Evolutionary conservation across 805 yeast species (phyloP).

Genomic region (Cyberlindnera mississippiensis): DNA sequence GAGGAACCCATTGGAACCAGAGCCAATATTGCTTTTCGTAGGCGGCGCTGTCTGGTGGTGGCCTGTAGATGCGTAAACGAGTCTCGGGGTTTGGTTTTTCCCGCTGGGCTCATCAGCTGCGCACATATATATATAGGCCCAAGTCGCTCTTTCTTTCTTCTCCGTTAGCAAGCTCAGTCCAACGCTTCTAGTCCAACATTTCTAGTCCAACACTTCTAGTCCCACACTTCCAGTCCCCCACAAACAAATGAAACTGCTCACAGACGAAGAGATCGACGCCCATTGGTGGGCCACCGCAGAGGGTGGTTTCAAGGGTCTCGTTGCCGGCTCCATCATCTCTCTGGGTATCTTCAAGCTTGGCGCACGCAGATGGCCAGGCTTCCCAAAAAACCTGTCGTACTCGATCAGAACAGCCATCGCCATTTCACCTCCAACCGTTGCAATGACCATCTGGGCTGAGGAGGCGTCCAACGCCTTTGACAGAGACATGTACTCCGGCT

Average conservation of each 20-base stretch:
- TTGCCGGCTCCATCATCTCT: slow-evolving; percentile 54
- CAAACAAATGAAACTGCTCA: slow-evolving; percentile 57
- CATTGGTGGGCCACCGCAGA: slow-evolving; percentile 53
- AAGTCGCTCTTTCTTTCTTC: too few species aligned
- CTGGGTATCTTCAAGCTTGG: slow-evolving; percentile 49
- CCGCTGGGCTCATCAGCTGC: too few species aligned
- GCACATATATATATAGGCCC: too few species aligned
- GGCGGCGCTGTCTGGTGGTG: too few species aligned
- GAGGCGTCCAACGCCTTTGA: slow-evolving; percentile 67
- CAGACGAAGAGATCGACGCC: slow-evolving; percentile 62
- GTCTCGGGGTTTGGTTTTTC: too few species aligned
- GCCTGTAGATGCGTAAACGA: too few species aligned
- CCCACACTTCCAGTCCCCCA: background rate
- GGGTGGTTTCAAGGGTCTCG: slow-evolving; percentile 62
- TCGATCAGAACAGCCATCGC: slow-evolving; percentile 60
- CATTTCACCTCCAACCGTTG: slow-evolving; percentile 62
- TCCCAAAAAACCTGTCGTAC: slow-evolving; percentile 44
- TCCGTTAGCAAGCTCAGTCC: too few species aligned
- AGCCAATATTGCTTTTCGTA: too few species aligned
- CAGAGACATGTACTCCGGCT: slow-evolving; percentile 50
- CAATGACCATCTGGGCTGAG: slow-evolving; percentile 65
- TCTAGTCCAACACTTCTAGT: background rate
- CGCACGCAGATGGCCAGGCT: slow-evolving; percentile 42
- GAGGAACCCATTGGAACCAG: too few species aligned
- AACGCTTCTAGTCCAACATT: too few species aligned